Base-by-base conservation (phyloP, 441 rosid genomes). In the Pelargonium myrrhifolium region DNA sequence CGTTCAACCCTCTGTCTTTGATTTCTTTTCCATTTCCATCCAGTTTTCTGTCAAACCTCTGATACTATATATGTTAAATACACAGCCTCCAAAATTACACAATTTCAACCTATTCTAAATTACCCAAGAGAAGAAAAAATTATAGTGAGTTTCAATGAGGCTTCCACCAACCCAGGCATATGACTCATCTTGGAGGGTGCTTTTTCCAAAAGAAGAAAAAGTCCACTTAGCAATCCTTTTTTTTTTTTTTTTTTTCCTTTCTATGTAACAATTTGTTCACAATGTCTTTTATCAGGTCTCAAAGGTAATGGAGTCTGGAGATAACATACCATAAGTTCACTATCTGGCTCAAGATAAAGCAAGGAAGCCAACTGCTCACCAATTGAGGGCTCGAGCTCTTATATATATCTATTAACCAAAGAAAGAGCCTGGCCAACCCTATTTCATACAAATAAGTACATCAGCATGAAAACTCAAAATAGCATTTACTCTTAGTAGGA, bases 271-370 rank as follows among this genome's bases (percentile, higher is more conserved):
- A n/a, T n/a, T n/a, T n/a, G n/a, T n/a, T n/a, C n/a, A n/a, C n/a
- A n/a, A n/a, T 10, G 4, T n/a, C n/a, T n/a, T n/a, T n/a, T 9
- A 10, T 45, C 53, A 65, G 28, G 22, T 40, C 28, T 68, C 37
- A 15, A 9, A 20, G 72, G 63, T 63, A 28, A 31, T n/a, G n/a
- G 28, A 24, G 28, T 24, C 28, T 69, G 62, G 42, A 64, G 51
- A 24, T 65, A 78, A 64, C 79, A 76, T 89, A 94, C 99, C 99
- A 94, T 92, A 77, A 94, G 98, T 71, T 94, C 97, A 77, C 97
- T 92, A 76, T 94, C 99, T 42, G 99, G 99, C 79, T 94, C 99
- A 37, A 88, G 79, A 81, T 92, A 89, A 70, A 92, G 98, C 76
- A 92, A 83, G 71, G 91, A 84, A 59, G 96, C 98, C 83, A 94